A percentile compares a stretch with the other conserved stretches of the same genome.
Evolutionary conservation across 306 rosid genomes (phyloP).

Genomic region (Prunus padus): DNA sequence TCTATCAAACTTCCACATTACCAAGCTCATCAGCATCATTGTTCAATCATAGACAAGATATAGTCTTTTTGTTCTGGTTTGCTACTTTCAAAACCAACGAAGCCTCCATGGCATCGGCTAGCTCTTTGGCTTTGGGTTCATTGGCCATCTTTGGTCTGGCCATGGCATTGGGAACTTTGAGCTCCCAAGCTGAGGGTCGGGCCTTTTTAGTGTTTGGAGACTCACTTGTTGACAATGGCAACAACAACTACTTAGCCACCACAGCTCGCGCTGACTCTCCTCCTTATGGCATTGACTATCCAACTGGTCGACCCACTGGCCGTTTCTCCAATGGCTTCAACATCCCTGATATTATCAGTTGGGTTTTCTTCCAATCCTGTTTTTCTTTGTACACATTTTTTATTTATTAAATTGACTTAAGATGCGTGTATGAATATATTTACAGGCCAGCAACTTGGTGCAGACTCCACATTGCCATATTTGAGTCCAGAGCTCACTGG

Average conservation of each 20-base stretch:
- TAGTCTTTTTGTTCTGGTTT: neutral
- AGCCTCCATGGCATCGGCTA: slow-evolving; percentile 28
- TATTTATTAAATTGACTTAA: neutral
- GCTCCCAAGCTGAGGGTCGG: slow-evolving; percentile 32
- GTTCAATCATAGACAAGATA: neutral
- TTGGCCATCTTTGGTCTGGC: slow-evolving; percentile 6
- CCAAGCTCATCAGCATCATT: neutral
- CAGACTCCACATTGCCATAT: slow-evolving; percentile 66
- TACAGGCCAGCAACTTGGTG: slow-evolving; percentile 59
- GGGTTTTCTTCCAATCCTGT: neutral
- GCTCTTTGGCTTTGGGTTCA: slow-evolving; percentile 9
- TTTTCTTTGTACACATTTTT: neutral
- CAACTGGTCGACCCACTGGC: slow-evolving; percentile 69
- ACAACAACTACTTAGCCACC: slow-evolving; percentile 80
- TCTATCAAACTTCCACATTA: neutral
- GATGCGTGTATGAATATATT: neutral
- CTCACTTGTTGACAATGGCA: slow-evolving; percentile 87
- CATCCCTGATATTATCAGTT: slow-evolving; percentile 82
- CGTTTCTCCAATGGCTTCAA: slow-evolving; percentile 92
- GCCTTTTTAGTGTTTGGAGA: slow-evolving; percentile 91
- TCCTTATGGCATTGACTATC: slow-evolving; percentile 85
- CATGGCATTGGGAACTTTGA: slow-evolving; percentile 21
- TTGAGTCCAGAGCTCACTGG: slow-evolving; percentile 63
- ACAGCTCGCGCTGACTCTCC: slow-evolving; percentile 75
- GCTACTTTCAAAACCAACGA: neutral